Evolutionary conservation across 345 rosid genomes (phyloP).

Genomic region (Conringia planisiliqua): DNA sequence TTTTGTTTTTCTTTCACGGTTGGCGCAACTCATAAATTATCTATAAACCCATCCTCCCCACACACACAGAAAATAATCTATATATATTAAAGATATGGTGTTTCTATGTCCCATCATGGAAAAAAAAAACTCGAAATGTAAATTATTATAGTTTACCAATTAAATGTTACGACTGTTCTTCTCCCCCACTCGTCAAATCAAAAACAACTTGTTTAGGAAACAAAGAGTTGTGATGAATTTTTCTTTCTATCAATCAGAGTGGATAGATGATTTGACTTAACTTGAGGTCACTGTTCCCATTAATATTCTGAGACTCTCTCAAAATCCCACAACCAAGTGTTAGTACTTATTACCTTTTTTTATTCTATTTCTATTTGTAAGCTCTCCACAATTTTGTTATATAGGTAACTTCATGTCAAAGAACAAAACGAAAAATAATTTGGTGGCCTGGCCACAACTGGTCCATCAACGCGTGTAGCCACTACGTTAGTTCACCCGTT

Average conservation of each 20-base stretch:
- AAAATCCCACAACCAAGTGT: slow-evolving; percentile 9
- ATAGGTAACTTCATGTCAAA: background rate
- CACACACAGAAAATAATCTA: too few species aligned
- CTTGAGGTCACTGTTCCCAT: slow-evolving; percentile 32
- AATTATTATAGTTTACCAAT: background rate
- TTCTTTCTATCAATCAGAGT: slow-evolving; percentile 30
- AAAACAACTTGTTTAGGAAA: slow-evolving; percentile 22
- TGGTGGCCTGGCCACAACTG: slow-evolving; percentile 5
- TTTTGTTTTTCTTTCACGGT: too few species aligned
- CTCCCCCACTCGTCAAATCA: slow-evolving; percentile 26
- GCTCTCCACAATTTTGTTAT: background rate
- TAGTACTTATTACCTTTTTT: slow-evolving; percentile 5
- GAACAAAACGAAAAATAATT: background rate
- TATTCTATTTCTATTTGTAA: background rate
- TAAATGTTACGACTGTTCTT: slow-evolving; percentile 21
- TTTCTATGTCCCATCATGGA: slow-evolving; percentile 6
- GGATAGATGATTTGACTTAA: slow-evolving; percentile 33
- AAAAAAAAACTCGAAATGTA: background rate
- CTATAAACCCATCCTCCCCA: too few species aligned
- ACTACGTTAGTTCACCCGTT: background rate
- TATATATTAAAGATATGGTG: background rate
- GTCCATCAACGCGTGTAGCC: background rate
- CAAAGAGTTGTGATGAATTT: slow-evolving; percentile 32
- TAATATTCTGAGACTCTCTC: slow-evolving; percentile 12
- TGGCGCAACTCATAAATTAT: too few species aligned